These are phyloP conservation scores for Syzygium syzygioides DNA, from an alignment of 441 rosid species.

Conservation along the genomic window DNA sequence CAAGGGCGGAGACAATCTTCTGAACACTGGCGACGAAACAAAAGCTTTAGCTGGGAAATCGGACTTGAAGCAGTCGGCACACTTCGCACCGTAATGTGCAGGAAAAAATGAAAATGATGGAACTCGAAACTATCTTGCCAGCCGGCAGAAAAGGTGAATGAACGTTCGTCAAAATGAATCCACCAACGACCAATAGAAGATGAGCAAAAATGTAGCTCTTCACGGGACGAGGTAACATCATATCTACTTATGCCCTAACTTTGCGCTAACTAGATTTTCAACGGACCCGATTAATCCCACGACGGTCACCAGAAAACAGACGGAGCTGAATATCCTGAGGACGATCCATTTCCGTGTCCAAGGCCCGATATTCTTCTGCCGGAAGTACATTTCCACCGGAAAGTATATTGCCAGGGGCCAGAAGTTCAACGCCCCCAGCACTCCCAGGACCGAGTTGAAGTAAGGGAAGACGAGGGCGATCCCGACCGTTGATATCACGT, in stretches of 20 bases:
- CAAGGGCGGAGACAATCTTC: not conserved
- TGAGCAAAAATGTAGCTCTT: not conserved
- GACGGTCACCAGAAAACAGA: not conserved
- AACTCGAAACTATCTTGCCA: not conserved
- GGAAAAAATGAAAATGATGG: not conserved
- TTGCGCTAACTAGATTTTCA: not conserved
- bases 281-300: constrained; percentile 4
- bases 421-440: constrained; percentile 13
- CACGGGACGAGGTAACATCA: not conserved
- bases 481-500: not conserved
- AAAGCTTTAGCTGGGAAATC: not conserved
- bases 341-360: constrained; percentile 8
- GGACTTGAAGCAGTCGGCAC: not conserved
- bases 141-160: not conserved
- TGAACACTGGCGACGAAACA: not conserved
- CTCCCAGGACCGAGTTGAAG: constrained; percentile 17
- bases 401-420: constrained; percentile 16
- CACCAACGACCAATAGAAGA: no score
- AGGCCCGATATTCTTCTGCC: not conserved
- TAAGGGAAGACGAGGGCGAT: constrained; percentile 6
- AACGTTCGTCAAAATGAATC: not conserved
- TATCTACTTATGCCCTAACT: not conserved
- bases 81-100: not conserved
- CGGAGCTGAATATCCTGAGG: constrained; percentile 1
- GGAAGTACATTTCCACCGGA: constrained; percentile 9